Percentiles rank a stretch among this genome's conserved stretches.
Evolutionary conservation across 345 rosid species (phyloP).

Genomic region (Hirschfeldia incana): DNA sequence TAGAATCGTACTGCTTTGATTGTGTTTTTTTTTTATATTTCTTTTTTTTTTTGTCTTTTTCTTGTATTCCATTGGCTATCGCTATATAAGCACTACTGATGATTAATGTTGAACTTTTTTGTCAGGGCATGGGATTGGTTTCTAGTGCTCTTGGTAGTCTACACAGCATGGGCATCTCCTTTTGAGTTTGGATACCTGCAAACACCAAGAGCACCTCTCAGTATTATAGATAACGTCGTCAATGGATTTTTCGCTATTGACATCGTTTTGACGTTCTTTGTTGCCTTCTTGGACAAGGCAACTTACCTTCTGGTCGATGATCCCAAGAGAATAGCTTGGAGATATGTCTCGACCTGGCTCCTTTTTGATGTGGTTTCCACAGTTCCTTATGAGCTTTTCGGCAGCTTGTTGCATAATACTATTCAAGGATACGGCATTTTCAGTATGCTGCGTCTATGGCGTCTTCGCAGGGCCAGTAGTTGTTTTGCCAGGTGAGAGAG

Average conservation of each 20-base stretch:
- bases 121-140: conserved; percentile 72
- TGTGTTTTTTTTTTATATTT: not conserved
- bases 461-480: conserved; percentile 73
- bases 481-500: conserved; percentile 56
- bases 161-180: conserved; percentile 90
- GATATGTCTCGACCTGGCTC: conserved; percentile 50
- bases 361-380: conserved; percentile 65
- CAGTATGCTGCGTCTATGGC: conserved; percentile 91
- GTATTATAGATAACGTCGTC: conserved; percentile 58
- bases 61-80: not conserved
- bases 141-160: conserved; percentile 68
- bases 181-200: conserved; percentile 77
- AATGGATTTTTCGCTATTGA: conserved; percentile 67
- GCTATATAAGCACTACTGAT: not conserved
- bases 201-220: conserved; percentile 48
- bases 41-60: not conserved
- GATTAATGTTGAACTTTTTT: not conserved
- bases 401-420: conserved; percentile 45
- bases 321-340: conserved; percentile 57
- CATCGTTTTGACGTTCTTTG: conserved; percentile 76
- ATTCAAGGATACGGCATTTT: conserved; percentile 62
- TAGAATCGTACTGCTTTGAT: not conserved
- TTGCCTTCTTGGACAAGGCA: conserved; percentile 77
- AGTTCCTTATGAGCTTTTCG: conserved; percentile 58
- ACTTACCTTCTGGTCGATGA: conserved; percentile 68